Evolutionary conservation across 1,139 yeast genomes (phyloP).

Genomic region (Hanseniaspora uvarum): DNA sequence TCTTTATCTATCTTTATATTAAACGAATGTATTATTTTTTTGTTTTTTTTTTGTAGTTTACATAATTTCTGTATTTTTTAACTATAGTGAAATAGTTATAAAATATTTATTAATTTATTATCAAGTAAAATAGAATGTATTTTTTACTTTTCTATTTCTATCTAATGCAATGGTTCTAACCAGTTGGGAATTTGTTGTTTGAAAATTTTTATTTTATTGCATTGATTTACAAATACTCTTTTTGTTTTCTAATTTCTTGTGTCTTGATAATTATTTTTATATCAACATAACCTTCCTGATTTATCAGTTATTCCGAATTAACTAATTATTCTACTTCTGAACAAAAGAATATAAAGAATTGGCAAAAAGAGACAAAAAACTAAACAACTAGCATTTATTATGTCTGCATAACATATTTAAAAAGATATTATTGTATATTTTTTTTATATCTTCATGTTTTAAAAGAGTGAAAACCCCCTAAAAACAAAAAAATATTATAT

Average conservation of each 20-base stretch:
- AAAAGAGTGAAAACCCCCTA: no score
- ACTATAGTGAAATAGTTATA: background rate
- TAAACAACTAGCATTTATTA: background rate
- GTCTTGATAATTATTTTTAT: background rate
- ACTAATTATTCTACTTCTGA: background rate
- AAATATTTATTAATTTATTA: background rate
- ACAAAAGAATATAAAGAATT: background rate
- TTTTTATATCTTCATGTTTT: no score
- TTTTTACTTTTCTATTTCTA: background rate
- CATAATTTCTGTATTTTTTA: background rate
- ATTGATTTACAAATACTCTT: no score
- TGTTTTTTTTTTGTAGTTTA: background rate
- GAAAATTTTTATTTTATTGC: background rate
- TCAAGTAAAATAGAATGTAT: background rate
- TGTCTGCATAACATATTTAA: background rate
- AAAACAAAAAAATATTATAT: no score
- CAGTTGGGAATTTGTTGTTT: constrained; percentile 2
- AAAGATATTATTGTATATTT: no score
- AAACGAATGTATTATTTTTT: background rate
- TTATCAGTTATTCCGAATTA: background rate
- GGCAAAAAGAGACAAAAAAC: background rate
- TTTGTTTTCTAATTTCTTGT: background rate
- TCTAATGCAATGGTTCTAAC: constrained; percentile 3
- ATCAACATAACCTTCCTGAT: background rate
- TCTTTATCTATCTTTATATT: background rate